Evolutionary conservation across 805 yeast species (phyloP), one percentile per base, ranked within the genome.

Genomic region (Ogataea pini): DNA sequence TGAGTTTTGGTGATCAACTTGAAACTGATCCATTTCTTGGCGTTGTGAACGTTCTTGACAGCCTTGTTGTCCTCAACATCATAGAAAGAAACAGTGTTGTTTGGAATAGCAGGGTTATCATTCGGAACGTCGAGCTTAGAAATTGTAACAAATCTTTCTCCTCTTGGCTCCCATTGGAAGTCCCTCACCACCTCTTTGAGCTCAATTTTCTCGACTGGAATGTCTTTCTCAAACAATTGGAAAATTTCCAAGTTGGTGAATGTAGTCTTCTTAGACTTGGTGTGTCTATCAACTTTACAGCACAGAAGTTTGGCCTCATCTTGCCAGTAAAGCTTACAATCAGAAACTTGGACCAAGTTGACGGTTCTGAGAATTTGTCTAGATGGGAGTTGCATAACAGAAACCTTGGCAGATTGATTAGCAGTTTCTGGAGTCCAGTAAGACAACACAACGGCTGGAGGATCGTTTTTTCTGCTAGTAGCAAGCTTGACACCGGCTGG

Each of bases 151-250:
- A 94, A 91, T 67, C 97, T 80, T 65, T 89, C 92, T 31, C 92
- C 85, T 56, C 76, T 80, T 61, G 99, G 97, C 74, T 95, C 99
- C 98, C 98, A 94, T 47, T 89, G 91, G 71, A 94, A 86, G 68
- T 85, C 85, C 46, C 86, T 71, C 36, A 90, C 92, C 49, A 88
- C 84, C 52, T 94, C 97, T 71, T 89, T 89, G 65, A 91, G 78
- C 72, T 94, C 99, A 58, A 94, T 76, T 59, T 89, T 92, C 66
- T 91, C 97, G 51, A 91, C 96, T 27, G 99, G 98, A 58, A 92
- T 81, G 62, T 87, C 96, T 71, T 82, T 88, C 71, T 92, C 99
- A 51, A 77, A 76, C 49, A 90, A 71, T 63, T 89, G 86, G 79
- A 92, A 89, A 65, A 94, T 85, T 72, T 94, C 98, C 68, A 94